phyloP scores from a whole-genome alignment of 148 eudicot genomes.

The Chenopodium berlandieri region DNA sequence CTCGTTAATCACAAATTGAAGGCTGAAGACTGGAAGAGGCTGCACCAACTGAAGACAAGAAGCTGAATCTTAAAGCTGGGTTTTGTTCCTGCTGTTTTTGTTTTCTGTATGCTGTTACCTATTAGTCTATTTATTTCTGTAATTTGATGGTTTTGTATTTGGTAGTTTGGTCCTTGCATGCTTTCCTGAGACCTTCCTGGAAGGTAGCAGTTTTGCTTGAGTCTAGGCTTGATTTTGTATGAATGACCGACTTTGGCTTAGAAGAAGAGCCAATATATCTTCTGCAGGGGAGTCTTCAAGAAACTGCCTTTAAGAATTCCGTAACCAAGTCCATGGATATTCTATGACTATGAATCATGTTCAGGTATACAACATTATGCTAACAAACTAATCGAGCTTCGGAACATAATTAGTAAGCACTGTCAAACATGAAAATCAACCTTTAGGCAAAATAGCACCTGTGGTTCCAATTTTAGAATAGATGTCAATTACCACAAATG shows the following conservation, averaged over 20 bases:
- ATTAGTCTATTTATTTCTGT: no score
- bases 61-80: no score
- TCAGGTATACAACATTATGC: neutral
- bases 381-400: neutral
- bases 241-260: neutral
- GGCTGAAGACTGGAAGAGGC: no score
- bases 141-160: no score
- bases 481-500: neutral
- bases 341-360: neutral
- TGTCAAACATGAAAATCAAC: neutral
- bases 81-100: no score
- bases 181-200: no score
- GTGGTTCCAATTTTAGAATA: neutral
- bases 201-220: no score
- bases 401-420: neutral
- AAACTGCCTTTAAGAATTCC: slow-evolving; percentile 4
- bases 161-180: no score
- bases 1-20: no score
- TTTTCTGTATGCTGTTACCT: no score
- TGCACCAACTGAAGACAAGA: no score
- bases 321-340: neutral
- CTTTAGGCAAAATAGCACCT: neutral
- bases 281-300: slow-evolving; percentile 3
- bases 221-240: neutral
- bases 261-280: neutral